Base-by-base conservation (phyloP, 2,329 filamentous ascomycete genomes). In the Diplodia mutila region DNA sequence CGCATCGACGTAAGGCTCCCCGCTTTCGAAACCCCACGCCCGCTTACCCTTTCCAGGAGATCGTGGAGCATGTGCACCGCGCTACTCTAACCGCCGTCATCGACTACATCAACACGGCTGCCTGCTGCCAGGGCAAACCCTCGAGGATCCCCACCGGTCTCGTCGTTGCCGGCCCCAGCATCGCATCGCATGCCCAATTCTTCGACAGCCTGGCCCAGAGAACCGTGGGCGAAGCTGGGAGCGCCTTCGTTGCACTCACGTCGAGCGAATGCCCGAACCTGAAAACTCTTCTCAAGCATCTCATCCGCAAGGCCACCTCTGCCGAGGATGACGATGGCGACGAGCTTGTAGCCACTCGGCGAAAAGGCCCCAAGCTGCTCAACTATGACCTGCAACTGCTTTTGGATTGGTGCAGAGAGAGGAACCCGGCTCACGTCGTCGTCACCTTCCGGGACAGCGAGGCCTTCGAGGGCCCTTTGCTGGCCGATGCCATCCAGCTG, bases 381-480 rank as follows among this genome's bases (percentile, higher is more conserved):
- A 90, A 92, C 72, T 95, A 94, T 75, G 92, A 95, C 73, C 84
- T 95, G 18, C 89, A 91, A 72, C 87, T 90, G 27, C 78, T 95
- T 34, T 81, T 89, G 69, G 84, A 86, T 29, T 89, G 86, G 76
- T 82, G 89, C 16, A 83, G 82, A 68, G 80, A 83, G 9, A 84
- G 85, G 46, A 76, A 79, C 27, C 85, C 84, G 34, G 79, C 85
- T 49, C 87, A 88, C 71, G 85, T 94, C 11, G 85, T 92, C 63
- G 82, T 96, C 59, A 88, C 90, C 0, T 88, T 95, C 68, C 90
- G 93, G 75, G 92, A 95, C 74, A 93, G 91, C 70, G 92, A 95
- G 78, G 91, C 90, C 0, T 94, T 95, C 74, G 91, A 94, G 72
- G 87, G 87, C 55, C 81, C 81, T 34, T 78, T 95, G n/a, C 80